Conservation (phyloP, 768 basidiomycete genomes). For the Phanerodontia chrysosporium region DNA sequence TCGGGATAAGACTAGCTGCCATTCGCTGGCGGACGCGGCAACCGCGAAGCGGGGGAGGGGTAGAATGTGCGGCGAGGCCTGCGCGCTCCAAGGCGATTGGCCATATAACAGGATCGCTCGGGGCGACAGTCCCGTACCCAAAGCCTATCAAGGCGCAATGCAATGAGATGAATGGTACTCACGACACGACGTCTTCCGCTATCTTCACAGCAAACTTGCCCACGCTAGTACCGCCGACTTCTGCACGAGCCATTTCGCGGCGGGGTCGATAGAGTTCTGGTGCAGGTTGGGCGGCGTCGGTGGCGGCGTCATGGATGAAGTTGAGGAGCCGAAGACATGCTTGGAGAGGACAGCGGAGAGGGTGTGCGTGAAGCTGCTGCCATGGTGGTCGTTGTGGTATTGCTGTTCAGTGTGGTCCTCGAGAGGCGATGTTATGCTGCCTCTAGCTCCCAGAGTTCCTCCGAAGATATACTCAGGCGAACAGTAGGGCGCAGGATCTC, state of each 20-base stretch:
- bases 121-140: neutral
- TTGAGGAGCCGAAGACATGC: slow-evolving; percentile 32
- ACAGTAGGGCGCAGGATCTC: neutral
- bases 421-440: neutral
- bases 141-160: neutral
- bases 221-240: slow-evolving; percentile 92
- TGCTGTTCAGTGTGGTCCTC: neutral
- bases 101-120: neutral
- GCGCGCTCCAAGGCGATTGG: neutral
- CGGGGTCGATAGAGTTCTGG: slow-evolving; percentile 72
- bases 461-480: neutral
- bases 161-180: slow-evolving; percentile 30
- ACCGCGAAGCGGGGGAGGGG: neutral
- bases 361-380: neutral
- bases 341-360: slow-evolving; percentile 10
- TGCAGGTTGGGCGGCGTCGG: slow-evolving; percentile 66
- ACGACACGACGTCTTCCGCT: slow-evolving; percentile 83
- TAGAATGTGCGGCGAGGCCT: neutral
- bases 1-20: too few species aligned
- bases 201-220: slow-evolving; percentile 88
- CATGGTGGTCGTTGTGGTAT: too few species aligned
- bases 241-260: slow-evolving; percentile 84
- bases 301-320: slow-evolving; percentile 33
- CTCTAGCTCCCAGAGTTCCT: neutral
- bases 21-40: too few species aligned